Conservation (phyloP, 2,329 filamentous ascomycete species). For the Cladorrhinum sp. region DNA sequence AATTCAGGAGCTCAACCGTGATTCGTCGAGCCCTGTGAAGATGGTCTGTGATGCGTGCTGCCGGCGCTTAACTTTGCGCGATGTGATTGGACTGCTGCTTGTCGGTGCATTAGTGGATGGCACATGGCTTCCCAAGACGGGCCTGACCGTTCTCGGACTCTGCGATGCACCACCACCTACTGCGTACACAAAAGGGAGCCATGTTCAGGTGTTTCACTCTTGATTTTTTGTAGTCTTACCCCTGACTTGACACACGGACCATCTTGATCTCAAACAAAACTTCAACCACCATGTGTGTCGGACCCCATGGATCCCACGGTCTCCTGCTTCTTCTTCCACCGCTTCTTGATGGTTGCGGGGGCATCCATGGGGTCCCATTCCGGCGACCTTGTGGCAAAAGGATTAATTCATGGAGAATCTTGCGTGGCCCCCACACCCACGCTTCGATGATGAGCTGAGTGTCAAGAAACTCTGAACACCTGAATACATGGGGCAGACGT, state of each 20-base stretch:
- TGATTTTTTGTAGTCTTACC: neutral
- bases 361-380: neutral
- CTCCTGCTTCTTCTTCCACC: neutral
- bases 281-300: neutral
- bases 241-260: neutral
- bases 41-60: constrained; percentile 24
- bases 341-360: neutral
- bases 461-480: no score
- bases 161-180: no score
- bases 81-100: constrained; percentile 24
- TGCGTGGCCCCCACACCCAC: no score
- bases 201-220: neutral
- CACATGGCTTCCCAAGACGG: constrained; percentile 1
- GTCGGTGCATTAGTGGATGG: constrained; percentile 18
- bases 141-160: neutral
- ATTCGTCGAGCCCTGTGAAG: constrained; percentile 24
- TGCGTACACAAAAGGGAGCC: no score
- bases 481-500: no score
- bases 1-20: constrained; percentile 14
- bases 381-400: neutral
- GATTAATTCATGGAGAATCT: neutral
- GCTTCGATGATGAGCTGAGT: no score
- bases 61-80: constrained; percentile 28
- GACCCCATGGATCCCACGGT: neutral
- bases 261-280: neutral